These are phyloP conservation scores for Glonium stellatum DNA, from an alignment of 495 filamentous ascomycete species.

Conservation along the genomic window DNA sequence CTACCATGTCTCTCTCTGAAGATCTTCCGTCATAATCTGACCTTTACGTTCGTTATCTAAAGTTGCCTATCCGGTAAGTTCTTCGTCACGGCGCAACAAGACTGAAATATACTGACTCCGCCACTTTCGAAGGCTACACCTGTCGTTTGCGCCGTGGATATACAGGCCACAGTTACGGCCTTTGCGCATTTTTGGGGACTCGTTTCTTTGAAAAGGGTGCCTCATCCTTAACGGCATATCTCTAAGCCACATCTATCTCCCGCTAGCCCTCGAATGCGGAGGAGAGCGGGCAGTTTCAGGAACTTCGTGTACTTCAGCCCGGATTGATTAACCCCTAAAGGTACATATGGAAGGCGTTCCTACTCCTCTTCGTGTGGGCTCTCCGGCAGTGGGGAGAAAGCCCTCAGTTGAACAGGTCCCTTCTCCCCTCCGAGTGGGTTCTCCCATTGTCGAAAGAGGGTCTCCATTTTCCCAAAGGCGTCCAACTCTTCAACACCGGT, in stretches of 20 bases:
- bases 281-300: too few relatives aligned
- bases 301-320: background rate
- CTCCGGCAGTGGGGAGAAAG: constrained; percentile 15
- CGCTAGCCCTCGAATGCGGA: background rate
- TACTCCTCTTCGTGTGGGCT: constrained; percentile 21
- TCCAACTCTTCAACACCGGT: constrained; percentile 15
- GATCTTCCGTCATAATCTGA: background rate
- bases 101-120: background rate
- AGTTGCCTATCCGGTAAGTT: background rate
- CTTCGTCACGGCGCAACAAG: background rate
- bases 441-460: constrained; percentile 18
- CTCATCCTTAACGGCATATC: background rate
- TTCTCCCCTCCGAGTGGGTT: constrained; percentile 23
- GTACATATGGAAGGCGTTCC: constrained; percentile 21
- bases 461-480: background rate
- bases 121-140: background rate
- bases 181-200: background rate
- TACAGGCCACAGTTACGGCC: background rate
- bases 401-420: constrained; percentile 15
- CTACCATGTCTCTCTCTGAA: background rate
- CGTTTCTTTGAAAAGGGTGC: too few relatives aligned
- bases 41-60: background rate
- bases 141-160: background rate
- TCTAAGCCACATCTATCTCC: background rate
- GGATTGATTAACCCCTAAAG: background rate